Evolutionary conservation across 2,329 filamentous ascomycete species (phyloP).

Genomic region (Pyrenochaeta sp.): DNA sequence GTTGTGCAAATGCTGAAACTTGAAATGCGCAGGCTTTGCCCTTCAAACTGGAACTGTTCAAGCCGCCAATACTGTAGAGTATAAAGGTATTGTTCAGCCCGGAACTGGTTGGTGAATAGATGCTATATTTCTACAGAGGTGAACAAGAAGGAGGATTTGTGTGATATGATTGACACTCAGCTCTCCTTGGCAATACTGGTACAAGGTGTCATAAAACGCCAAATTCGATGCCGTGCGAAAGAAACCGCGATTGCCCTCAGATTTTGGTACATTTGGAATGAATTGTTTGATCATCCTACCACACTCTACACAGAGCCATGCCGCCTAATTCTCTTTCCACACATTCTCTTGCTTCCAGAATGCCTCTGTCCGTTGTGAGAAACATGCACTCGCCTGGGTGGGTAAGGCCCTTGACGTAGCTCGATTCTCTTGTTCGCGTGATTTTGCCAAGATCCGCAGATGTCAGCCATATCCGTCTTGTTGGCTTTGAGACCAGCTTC

Average conservation of each 20-base stretch:
- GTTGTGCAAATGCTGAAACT: too few relatives aligned
- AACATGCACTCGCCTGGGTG: slow-evolving; percentile 84
- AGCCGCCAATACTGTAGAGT: not conserved
- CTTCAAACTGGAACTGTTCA: too few relatives aligned
- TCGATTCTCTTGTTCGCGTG: slow-evolving; percentile 70
- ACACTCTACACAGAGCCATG: slow-evolving; percentile 75
- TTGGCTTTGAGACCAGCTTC: slow-evolving; percentile 74
- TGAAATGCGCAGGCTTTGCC: too few relatives aligned
- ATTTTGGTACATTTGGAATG: slow-evolving; percentile 6
- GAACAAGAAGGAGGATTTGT: too few relatives aligned
- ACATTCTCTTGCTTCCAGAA: slow-evolving; percentile 84
- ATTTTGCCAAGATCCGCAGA: slow-evolving; percentile 69
- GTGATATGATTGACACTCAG: not conserved
- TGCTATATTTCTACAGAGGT: slow-evolving; percentile 2
- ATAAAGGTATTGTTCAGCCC: too few relatives aligned
- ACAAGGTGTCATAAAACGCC: slow-evolving; percentile 22
- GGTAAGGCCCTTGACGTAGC: slow-evolving; percentile 74
- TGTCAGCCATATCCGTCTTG: slow-evolving; percentile 72
- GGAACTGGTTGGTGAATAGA: not conserved
- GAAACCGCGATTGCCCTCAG: not conserved
- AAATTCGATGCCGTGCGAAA: slow-evolving; percentile 6
- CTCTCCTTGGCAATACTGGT: slow-evolving; percentile 9
- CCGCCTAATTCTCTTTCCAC: slow-evolving; percentile 83
- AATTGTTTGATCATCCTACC: slow-evolving; percentile 22
- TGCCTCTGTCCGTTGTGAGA: slow-evolving; percentile 76